Percentiles rank a stretch among this genome's conserved stretches.
Evolutionary conservation across 345 rosid genomes (phyloP).

Genomic region (Streptanthus diversifolius): DNA sequence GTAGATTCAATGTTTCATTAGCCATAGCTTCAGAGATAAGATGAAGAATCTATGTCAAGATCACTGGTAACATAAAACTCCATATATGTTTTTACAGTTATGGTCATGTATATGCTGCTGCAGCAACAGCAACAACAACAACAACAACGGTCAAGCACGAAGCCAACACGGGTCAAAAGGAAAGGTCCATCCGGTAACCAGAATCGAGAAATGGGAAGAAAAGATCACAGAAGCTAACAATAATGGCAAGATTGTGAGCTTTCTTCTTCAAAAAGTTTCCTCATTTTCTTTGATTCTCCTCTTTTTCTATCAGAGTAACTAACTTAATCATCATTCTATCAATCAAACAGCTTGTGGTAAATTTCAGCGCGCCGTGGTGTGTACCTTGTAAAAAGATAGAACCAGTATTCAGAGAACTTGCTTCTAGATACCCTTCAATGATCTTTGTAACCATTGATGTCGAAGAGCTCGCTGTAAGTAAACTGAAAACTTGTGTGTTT

Average conservation of each 20-base stretch:
- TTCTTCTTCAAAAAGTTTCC: not conserved
- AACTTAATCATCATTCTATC: not conserved
- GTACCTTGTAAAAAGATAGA: constrained; percentile 59
- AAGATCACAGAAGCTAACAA: constrained; percentile 56
- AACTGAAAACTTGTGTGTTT: not conserved
- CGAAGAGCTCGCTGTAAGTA: constrained; percentile 61
- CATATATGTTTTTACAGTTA: constrained; percentile 23
- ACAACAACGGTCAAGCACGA: constrained; percentile 23
- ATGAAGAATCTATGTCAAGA: not conserved
- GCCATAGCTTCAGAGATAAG: not conserved
- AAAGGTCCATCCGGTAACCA: constrained; percentile 48
- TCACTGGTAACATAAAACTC: not conserved
- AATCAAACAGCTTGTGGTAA: constrained; percentile 50
- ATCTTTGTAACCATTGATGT: constrained; percentile 57
- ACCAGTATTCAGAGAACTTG: constrained; percentile 44
- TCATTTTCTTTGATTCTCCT: not conserved
- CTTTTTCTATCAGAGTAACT: not conserved
- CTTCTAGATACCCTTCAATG: constrained; percentile 57
- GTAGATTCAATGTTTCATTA: not conserved
- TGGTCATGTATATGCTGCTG: constrained; percentile 32
- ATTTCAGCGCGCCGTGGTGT: constrained; percentile 69
- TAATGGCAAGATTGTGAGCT: constrained; percentile 53
- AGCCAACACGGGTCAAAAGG: constrained; percentile 38
- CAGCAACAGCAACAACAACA: constrained; percentile 7
- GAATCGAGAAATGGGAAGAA: constrained; percentile 52